Base-by-base conservation (phyloP, 805 yeast species). In the Lipomyces mesembrius region DNA sequence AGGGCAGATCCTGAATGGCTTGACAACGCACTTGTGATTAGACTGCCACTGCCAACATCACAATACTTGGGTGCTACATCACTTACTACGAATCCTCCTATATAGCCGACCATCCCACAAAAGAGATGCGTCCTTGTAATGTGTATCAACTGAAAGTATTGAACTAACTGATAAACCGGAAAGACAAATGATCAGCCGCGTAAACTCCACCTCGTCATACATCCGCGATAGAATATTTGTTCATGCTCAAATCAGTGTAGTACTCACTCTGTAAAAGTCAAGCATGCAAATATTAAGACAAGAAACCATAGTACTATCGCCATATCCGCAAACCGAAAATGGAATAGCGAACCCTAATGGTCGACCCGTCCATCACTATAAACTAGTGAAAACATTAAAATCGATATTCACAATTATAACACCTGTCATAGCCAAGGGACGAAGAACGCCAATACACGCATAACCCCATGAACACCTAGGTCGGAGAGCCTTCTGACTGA, bases 381-480 rank as follows among this genome's bases (percentile, higher is more conserved):
- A 43, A 17, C 20, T n/a, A 8, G 22, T 17, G 22, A n/a, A 35
- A n/a, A 43, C 8, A 17, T 4, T n/a, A 7, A 43, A 17, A 5
- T 17, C 8, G 49, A 43, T 43, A 37, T 43, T 43, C 20, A 43
- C 49, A 43, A 14, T n/a, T 17, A n/a, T 43, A 43, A n/a, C 9
- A 6, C 49, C 49, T n/a, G 49, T n/a, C 49, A n/a, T 43, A 43
- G 9, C 22, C 49, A 43, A 17, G 49, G 20, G 20, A 43, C 49
- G 14, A 43, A 17, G 20, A 43, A 43, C 49, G n/a, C 49, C 49
- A 43, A 43, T 43, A 43, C 20, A 43, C 49, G 49, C 49, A 43
- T 43, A 43, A 43, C 49, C 49, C 49, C 20, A 43, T 43, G 49
- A 43, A 43, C 49, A 43, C 49, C 49, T 43, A 43, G 22, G 49